phyloP scores from a whole-genome alignment of 768 basidiomycete species.

The Lentinus brumalis region DNA sequence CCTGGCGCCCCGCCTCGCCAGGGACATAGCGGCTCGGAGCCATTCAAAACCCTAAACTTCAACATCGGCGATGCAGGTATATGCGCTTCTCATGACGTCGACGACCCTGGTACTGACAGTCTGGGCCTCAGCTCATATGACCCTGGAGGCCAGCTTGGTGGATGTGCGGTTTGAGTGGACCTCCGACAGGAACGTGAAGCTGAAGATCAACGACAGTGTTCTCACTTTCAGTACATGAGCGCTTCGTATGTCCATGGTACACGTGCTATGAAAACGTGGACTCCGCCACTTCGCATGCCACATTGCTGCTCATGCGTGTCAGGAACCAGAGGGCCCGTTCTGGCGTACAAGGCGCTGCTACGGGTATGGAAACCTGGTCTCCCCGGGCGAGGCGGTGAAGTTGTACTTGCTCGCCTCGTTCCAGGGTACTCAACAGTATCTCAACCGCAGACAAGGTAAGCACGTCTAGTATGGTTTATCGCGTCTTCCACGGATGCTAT shows the following conservation, averaged over 20 bases:
- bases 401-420: not conserved
- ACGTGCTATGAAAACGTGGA: not conserved
- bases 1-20: slow-evolving; percentile 91
- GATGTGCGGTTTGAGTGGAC: slow-evolving; percentile 84
- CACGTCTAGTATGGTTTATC: slow-evolving; percentile 1
- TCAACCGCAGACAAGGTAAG: not conserved
- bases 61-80: slow-evolving; percentile 82
- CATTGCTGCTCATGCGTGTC: not conserved
- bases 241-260: not conserved
- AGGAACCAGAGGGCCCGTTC: not conserved
- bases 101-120: not conserved
- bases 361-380: not conserved
- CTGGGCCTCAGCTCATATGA: slow-evolving; percentile 49
- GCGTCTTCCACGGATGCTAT: not conserved
- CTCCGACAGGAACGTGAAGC: slow-evolving; percentile 76
- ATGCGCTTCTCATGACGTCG: slow-evolving; percentile 20
- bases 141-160: slow-evolving; percentile 64
- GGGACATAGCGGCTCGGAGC: slow-evolving; percentile 77
- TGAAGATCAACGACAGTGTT: slow-evolving; percentile 79
- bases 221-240: slow-evolving; percentile 82
- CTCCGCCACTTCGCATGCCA: not conserved
- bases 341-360: not conserved
- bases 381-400: not conserved
- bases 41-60: slow-evolving; percentile 88
- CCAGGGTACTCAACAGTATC: not conserved